Evolutionary conservation across 805 yeast genomes (phyloP), one percentile per base, ranked within the genome.

Genomic region (Kazachstania viticola): DNA sequence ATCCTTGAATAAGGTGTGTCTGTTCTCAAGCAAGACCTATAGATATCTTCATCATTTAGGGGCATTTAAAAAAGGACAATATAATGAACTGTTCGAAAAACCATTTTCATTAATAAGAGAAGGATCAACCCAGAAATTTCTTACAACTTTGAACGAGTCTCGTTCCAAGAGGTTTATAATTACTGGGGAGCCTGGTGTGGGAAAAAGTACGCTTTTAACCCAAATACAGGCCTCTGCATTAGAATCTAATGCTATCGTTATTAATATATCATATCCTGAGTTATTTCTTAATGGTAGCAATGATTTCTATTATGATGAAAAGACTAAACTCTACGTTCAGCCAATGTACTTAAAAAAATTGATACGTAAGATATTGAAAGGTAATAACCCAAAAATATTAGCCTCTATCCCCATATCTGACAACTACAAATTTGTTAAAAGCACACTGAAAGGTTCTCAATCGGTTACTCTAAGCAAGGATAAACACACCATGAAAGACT

Each of bases 101-200:
- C 87, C 85, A 17, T 51, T 77, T 3, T 61, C 83, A 1, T 49
- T 82, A 37, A 61, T 75, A 3, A 71, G 79, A 42, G 51, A 63
- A 21, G 63, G 62, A 29, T 68, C 79, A 25, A 54, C 65, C 4
- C 36, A 48, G 14, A 46, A 63, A 15, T 41, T 73, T 9, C 42
- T 58, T 16, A 47, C 58, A 1, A 19, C 7, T 19, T 11, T 19
- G 7, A 7, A 19, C 9, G 25, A 23, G 14, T 54, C 74, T 28
- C 51, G 68, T 1, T 45, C 56, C 9, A 78, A 73, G 47, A 65
- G 78, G 44, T 44, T 68, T 19, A 60, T 75, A 19, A 38, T 83
- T n/a, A 51, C 70, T 14, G 94, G 94, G 27, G 75, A 69, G 34
- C 58, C 70, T 27, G 95, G 95, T 30, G 65, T 71, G 9, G 96